Evolutionary conservation across 305 asterid genomes (phyloP).

Genomic region (Ruellia speciosa): DNA sequence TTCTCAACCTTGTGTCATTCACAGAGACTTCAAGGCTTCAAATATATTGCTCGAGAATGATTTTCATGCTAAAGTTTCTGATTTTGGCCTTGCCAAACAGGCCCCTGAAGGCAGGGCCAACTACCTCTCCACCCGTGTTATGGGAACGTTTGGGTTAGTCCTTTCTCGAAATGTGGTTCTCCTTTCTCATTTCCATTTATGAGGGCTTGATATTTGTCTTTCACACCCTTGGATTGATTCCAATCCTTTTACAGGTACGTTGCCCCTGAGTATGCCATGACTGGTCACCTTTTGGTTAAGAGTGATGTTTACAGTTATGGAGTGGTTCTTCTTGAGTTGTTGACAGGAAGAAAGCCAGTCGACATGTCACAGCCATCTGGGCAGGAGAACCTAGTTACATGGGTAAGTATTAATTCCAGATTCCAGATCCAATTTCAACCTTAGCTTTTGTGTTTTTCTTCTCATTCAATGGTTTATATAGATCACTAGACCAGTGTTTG

Average conservation of each 20-base stretch:
- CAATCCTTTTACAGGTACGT: slow-evolving; percentile 54
- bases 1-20: slow-evolving; percentile 96
- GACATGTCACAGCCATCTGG: slow-evolving; percentile 96
- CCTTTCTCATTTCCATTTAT: neutral
- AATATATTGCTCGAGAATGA: slow-evolving; percentile 89
- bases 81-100: slow-evolving; percentile 92
- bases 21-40: slow-evolving; percentile 93
- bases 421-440: neutral
- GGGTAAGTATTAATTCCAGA: slow-evolving; percentile 48
- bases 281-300: slow-evolving; percentile 92
- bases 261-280: slow-evolving; percentile 99
- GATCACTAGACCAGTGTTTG: too few relatives aligned
- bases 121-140: slow-evolving; percentile 91
- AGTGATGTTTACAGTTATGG: slow-evolving; percentile 99
- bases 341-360: slow-evolving; percentile 92
- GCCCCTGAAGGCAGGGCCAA: slow-evolving; percentile 94
- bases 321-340: slow-evolving; percentile 87
- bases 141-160: slow-evolving; percentile 98
- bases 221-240: slow-evolving; percentile 3
- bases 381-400: slow-evolving; percentile 92
- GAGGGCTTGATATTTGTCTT: neutral
- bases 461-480: too few relatives aligned
- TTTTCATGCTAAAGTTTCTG: slow-evolving; percentile 92
- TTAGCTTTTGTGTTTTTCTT: too few relatives aligned
- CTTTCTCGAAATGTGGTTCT: neutral